Base-by-base conservation (phyloP, 176 grass and related monocot genomes). In the Phoenix dactylifera region DNA sequence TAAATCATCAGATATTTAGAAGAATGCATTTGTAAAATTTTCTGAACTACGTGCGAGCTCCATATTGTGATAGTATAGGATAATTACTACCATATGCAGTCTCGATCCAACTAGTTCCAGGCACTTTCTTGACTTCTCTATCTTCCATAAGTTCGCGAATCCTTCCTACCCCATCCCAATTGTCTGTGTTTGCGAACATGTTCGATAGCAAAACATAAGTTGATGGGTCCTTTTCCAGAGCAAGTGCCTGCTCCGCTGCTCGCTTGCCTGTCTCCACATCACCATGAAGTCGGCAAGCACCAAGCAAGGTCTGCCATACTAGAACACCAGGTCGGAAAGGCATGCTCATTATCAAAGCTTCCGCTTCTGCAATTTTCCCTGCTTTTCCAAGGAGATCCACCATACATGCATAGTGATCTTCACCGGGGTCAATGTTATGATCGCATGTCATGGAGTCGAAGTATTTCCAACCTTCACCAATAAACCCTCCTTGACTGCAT, bases 331-430 rank as follows among this genome's bases (percentile, higher is more conserved):
- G 75, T 15, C 24, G n/a, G 48, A 67, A 85, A 16, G 75, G 68
- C 71, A 79, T 85, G 62, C 51, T 74, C 18, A 54, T 64, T 54
- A 90, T 82, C 55, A 90, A 62, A 22, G 73, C 72, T 56, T 85
- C 60, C 7, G 78, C 78, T 14, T 90, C 75, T 16, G 64, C 63
- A 26, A 75, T 80, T 1, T 25, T 66, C 24, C 82, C 82, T 70
- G 82, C 75, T 52, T 74, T 89, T 14, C 67, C 78, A 4, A 89
- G 82, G 44, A 89, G 86, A 76, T 82, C 75, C 0, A 89, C 74
- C 78, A 85, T 85, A 64, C 86, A 89, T 7, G 82, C 78, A 2
- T 79, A 82, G 65, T 85, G 86, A 32, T 89, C 86, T 64, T 89
- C 82, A 0, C 58, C 72, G 1, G 72, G 82, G 7, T 73, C 7